Evolutionary conservation across 441 rosid species (phyloP), one percentile per base, ranked within the genome.

Genomic region (Populus tomentosa): DNA sequence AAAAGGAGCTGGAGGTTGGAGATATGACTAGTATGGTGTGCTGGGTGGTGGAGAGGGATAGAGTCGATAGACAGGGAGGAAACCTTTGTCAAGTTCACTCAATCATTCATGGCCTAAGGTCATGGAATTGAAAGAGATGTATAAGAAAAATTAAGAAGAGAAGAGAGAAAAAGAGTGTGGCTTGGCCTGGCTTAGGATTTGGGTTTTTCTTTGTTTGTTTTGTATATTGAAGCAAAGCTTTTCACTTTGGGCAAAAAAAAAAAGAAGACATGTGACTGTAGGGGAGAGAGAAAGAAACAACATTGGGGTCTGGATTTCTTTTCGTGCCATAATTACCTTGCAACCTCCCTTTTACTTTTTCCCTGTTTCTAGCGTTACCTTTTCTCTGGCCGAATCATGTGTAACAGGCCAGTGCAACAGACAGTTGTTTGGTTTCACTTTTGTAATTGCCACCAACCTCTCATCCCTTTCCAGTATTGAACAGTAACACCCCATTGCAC

Each of bases 301-400:
- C 61, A 70, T 59, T 28, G 59, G 77, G 73, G 30, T 53, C 76
- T 75, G 72, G 76, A 30, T 76, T 74, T 74, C 84, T 86, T 83
- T 84, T 75, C 75, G 68, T 71, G 82, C 74, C 82, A 88, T 86
- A 82, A 90, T 88, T 86, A 86, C 85, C 80, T 73, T 70, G 69
- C 79, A 69, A 76, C 74, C 80, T 79, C 71, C 36, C 81, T 82
- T 35, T 70, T 13, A 63, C 63, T 32, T 26, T 74, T 79, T 72
- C 70, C 71, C 80, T 76, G 80, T 79, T 83, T 61, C 78, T 70
- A 68, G 87, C 77, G 80, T 76, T 18, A 5, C 84, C 83, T 77
- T 83, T 86, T 79, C 72, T 83, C 80, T 80, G 85, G 80, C 80
- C 84, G 85, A 87, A 87, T 86, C 87, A 88, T 86, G 87, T 86